phyloP scores from a whole-genome alignment of 495 filamentous ascomycete genomes.

The Viridothelium virens region DNA sequence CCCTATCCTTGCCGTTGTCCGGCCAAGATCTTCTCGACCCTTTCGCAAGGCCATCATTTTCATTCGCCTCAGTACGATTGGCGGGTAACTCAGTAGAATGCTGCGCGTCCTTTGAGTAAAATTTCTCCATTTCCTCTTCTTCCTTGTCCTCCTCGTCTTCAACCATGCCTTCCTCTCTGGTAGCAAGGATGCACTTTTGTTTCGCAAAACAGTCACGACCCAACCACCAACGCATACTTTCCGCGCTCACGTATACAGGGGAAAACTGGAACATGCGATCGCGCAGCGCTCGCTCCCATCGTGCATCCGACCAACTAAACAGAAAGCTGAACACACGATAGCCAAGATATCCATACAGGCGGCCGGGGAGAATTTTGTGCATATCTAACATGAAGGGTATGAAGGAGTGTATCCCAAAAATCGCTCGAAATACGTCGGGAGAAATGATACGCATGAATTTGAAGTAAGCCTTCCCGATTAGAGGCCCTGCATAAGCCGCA shows the following conservation, averaged over 20 bases:
- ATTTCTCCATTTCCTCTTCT: slow-evolving; percentile 28
- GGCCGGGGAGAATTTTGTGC: slow-evolving; percentile 55
- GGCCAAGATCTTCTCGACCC: slow-evolving; percentile 15
- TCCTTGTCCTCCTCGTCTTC: slow-evolving; percentile 57
- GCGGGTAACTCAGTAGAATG: slow-evolving; percentile 15
- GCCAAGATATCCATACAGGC: slow-evolving; percentile 73
- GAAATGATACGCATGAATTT: slow-evolving; percentile 82
- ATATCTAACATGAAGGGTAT: slow-evolving; percentile 92
- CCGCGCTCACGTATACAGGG: slow-evolving; percentile 81
- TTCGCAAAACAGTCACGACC: slow-evolving; percentile 83
- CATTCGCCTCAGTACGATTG: slow-evolving; percentile 14
- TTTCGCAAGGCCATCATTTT: slow-evolving; percentile 18
- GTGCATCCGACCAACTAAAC: slow-evolving; percentile 78
- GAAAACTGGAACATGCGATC: slow-evolving; percentile 86
- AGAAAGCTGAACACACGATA: slow-evolving; percentile 87
- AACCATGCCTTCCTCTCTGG: slow-evolving; percentile 54
- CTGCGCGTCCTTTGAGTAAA: slow-evolving; percentile 19
- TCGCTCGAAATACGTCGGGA: slow-evolving; percentile 63
- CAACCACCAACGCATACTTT: slow-evolving; percentile 95
- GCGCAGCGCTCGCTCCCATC: slow-evolving; percentile 77
- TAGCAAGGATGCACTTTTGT: slow-evolving; percentile 84
- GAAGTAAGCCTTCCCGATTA: slow-evolving; percentile 83
- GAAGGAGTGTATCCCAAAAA: slow-evolving; percentile 93
- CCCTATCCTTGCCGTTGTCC: slow-evolving; percentile 24
- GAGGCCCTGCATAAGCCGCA: slow-evolving; percentile 80